Conservation (phyloP, 2,329 filamentous ascomycete species). For the Rutstroemia sp. region DNA sequence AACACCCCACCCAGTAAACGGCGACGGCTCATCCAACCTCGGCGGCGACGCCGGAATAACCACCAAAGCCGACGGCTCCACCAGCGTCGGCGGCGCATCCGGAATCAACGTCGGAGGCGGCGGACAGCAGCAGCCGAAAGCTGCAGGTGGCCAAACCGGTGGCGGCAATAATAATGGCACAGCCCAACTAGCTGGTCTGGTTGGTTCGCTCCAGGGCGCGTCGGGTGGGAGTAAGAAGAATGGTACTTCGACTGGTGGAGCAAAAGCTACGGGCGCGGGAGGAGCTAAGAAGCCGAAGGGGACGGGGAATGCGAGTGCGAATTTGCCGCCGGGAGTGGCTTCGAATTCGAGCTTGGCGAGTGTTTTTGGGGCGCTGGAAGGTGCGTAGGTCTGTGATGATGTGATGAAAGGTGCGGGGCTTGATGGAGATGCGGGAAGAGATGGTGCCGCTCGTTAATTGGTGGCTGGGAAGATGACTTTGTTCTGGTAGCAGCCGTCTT, state of each 20-base stretch:
- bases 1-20: background rate
- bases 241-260: background rate
- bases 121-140: background rate
- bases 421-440: too few relatives aligned
- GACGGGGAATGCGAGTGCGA: background rate
- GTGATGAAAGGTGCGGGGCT: too few relatives aligned
- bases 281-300: background rate
- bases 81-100: background rate
- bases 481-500: too few relatives aligned
- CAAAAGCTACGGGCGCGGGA: background rate
- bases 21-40: background rate
- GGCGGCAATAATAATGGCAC: constrained; percentile 1
- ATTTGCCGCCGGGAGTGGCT: constrained; percentile 1
- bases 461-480: too few relatives aligned
- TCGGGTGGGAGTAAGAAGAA: background rate
- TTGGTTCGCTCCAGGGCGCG: background rate
- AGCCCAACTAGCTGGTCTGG: background rate
- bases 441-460: too few relatives aligned
- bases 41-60: background rate
- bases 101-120: background rate
- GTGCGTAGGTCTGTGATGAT: background rate
- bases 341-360: constrained; percentile 1
- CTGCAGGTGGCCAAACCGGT: background rate
- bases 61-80: constrained; percentile 2
- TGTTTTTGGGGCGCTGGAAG: constrained; percentile 5